These are phyloP conservation scores for Trypethelium eluteriae DNA, from an alignment of 495 filamentous ascomycete genomes.

Conservation along the genomic window DNA sequence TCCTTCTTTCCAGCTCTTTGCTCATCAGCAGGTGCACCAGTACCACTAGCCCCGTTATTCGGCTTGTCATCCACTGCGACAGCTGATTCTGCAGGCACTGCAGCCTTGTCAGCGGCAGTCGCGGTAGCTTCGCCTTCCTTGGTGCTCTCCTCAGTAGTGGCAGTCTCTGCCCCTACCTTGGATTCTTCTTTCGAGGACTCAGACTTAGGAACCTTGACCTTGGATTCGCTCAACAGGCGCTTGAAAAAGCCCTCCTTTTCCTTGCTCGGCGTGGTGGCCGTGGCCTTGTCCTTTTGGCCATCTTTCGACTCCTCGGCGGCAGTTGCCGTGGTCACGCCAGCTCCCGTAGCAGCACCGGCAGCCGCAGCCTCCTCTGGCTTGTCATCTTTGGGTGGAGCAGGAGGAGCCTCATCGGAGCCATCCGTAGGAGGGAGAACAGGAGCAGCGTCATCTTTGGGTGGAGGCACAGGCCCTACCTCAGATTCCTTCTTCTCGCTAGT, in stretches of 20 bases:
- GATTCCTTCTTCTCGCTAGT: slow-evolving; percentile 36
- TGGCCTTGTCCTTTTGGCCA: slow-evolving; percentile 1
- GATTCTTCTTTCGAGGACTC: slow-evolving; percentile 9
- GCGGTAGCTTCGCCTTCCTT: slow-evolving; percentile 23
- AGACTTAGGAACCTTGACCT: slow-evolving; percentile 16
- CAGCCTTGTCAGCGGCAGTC: slow-evolving; percentile 13
- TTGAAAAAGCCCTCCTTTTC: slow-evolving; percentile 47
- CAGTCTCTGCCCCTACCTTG: slow-evolving; percentile 15
- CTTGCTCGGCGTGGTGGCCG: slow-evolving; percentile 19
- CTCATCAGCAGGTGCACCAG: slow-evolving; percentile 18
- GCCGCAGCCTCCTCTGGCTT: slow-evolving; percentile 18
- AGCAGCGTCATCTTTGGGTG: slow-evolving; percentile 10
- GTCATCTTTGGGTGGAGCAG: slow-evolving; percentile 4
- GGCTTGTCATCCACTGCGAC: slow-evolving; percentile 28
- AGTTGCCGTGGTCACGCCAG: not conserved
- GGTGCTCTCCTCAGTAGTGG: slow-evolving; percentile 25
- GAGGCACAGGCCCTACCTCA: slow-evolving; percentile 31
- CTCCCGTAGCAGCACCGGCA: slow-evolving; percentile 12
- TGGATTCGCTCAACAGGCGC: slow-evolving; percentile 41
- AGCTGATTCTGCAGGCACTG: slow-evolving; percentile 17
- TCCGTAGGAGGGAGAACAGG: slow-evolving; percentile 27
- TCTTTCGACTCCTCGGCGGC: slow-evolving; percentile 11
- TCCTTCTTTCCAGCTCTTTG: slow-evolving; percentile 16
- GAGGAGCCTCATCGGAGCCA: slow-evolving; percentile 10
- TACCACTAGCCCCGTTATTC: slow-evolving; percentile 22